These are phyloP conservation scores for Mallotus repandus DNA, from an alignment of 441 rosid genomes.

Conservation along the genomic window DNA sequence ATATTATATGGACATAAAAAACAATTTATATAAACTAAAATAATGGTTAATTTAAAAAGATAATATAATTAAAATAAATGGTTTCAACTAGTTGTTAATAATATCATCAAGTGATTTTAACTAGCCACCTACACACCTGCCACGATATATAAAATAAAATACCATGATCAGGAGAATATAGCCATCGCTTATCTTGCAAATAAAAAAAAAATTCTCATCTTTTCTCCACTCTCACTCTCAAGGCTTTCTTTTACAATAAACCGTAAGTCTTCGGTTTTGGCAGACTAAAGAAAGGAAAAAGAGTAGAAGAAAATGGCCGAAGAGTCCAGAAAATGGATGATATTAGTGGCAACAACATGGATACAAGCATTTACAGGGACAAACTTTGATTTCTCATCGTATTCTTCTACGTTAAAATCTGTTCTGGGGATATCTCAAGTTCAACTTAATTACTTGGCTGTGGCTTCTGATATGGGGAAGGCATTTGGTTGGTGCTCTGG, in stretches of 20 bases:
- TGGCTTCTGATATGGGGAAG: conserved; percentile 86
- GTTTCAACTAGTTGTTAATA: no score
- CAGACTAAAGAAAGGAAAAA: neutral
- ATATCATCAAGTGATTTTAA: no score
- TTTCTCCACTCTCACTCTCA: no score
- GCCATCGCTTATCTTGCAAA: neutral
- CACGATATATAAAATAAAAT: neutral
- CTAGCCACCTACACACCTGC: neutral
- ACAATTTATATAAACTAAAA: no score
- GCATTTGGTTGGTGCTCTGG: conserved; percentile 90
- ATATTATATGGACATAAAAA: no score
- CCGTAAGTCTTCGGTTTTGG: neutral
- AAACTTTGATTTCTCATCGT: conserved; percentile 87
- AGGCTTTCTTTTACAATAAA: neutral
- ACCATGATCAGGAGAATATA: neutral
- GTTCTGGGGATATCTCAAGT: conserved; percentile 82
- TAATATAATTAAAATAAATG: no score
- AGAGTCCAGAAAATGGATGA: conserved; percentile 75
- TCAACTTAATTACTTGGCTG: conserved; percentile 67
- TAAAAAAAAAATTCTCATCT: no score
- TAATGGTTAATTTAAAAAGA: no score
- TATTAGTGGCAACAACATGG: conserved; percentile 71
- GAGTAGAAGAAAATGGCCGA: conserved; percentile 39
- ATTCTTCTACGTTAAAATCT: conserved; percentile 64
- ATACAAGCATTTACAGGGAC: conserved; percentile 89